Base-by-base conservation (phyloP, 169 alveolate genomes). In the Cryptosporidium bovis region DNA sequence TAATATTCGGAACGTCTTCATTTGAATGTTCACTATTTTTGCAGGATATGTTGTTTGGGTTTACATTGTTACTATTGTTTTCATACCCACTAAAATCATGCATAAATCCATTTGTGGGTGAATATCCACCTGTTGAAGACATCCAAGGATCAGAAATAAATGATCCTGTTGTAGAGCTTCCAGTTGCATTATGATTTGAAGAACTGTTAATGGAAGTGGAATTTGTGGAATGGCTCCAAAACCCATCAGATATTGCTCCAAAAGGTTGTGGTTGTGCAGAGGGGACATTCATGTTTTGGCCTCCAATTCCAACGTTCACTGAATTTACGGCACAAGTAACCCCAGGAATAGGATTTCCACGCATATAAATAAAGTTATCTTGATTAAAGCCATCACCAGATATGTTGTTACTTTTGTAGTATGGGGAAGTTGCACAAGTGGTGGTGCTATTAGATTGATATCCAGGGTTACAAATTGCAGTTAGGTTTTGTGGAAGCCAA, bases 71-170 rank as follows among this genome's bases (percentile, higher is more conserved):
- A 27, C 33, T 31, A 24, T 18, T 40, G 55, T 69, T 69, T 18
- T 77, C 87, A 48, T 77, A 77, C 1, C 65, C 50, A 10, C 55
- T 40, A 44, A 77, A 77, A 51, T 77, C 87, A 77, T 77, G 87
- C 2, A 77, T n/a, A 62, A 77, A 77, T 18, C 71, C 87, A 62
- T 46, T 77, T 20, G 87, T 24, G 6, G 87, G 87, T 20, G 87
- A 77, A 77, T 77, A 77, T n/a, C 77, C 71, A 1, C 87, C 48
- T 33, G 56, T 69, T 34, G 84, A 51, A n/a, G 87, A 77, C 77
- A 77, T 56, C 87, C 87, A 77, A 44, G 87, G 87, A 36, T 77
- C 87, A n/a, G 87, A 60, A 40, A 77, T 77, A 60, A 77, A 77
- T 34, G 87, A 62, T 29, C 83, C 83, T 16, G 44, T 34, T 15